Percentiles rank a stretch among this genome's conserved stretches.
These are phyloP conservation scores for Chenopodium quinoa DNA, from an alignment of 148 eudicot species.

Conservation along the genomic window DNA sequence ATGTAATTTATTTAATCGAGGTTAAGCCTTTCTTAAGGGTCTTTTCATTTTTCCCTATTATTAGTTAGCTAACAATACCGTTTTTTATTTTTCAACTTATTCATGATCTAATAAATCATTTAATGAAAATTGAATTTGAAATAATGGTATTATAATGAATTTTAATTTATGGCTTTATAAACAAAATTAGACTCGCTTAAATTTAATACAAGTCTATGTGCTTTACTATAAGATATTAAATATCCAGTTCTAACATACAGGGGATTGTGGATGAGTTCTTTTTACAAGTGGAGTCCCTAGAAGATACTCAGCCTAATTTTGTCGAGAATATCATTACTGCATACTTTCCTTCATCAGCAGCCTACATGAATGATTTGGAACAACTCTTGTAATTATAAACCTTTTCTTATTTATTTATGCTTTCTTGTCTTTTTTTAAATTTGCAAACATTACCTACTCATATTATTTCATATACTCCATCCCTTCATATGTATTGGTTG, in stretches of 20 bases:
- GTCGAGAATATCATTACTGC: slow-evolving; percentile 9
- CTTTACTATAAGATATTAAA: neutral
- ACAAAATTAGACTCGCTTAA: too few relatives aligned
- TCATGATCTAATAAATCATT: too few relatives aligned
- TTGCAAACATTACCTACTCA: neutral
- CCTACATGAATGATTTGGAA: slow-evolving; percentile 9
- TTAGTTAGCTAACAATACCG: too few relatives aligned
- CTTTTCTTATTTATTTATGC: neutral
- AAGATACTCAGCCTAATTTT: slow-evolving; percentile 12
- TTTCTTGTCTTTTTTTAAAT: neutral
- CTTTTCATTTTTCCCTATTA: too few relatives aligned
- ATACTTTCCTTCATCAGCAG: slow-evolving; percentile 4
- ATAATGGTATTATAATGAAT: too few relatives aligned
- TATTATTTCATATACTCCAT: neutral
- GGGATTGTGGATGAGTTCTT: slow-evolving; percentile 12
- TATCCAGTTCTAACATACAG: slow-evolving; percentile 12
- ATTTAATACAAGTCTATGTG: neutral
- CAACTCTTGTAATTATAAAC: slow-evolving; percentile 9
- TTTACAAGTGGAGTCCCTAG: neutral
- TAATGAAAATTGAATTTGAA: too few relatives aligned
- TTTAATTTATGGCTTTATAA: too few relatives aligned
- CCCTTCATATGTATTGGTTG: too few relatives aligned
- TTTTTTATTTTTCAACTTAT: too few relatives aligned
- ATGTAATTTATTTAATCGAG: too few relatives aligned
- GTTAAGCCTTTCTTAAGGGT: too few relatives aligned